Evolutionary conservation across 2,329 filamentous ascomycete genomes (phyloP), one percentile per base, ranked within the genome.

Genomic region (Daldinia eschscholtzii): DNA sequence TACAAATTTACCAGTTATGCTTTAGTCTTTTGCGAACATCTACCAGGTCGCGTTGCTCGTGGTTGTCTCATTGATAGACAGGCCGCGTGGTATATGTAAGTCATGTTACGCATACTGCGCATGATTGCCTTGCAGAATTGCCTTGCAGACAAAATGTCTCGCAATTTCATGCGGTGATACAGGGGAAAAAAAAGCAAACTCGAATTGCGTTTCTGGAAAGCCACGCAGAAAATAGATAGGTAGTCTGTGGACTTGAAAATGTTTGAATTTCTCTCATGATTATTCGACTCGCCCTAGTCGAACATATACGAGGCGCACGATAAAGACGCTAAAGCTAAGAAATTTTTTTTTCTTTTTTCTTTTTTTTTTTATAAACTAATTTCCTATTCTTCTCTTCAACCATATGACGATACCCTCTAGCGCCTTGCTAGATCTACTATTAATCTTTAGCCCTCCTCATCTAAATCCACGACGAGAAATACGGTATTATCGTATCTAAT

Each of bases 1-100:
- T 64, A 23, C 57, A 61, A 62, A 13, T 57, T 42, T 39, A n/a
- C 48, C 57, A 10, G 2, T 33, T 52, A 5, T 20, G 6, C 33
- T 35, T 35, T 35, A 35, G 33, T 9, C 7, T 26, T 26, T 46
- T 46, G 23, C 23, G 6, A n/a, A 1, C 13, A 6, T 28, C 2
- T 13, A 2, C 2, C 3, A 52, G 26, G 26, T 4, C 26, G 7
- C 46, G 46, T 50, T 33, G 15, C 20, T 7, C 12, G 10, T 46
- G 20, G 1, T 3, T 23, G 9, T 7, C 20, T 23, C 18, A 13
- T 23, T 10, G 10, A 28, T 10, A 7, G 44, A 20, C 23, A 48
- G 23, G 12, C 44, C 23, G 10, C 10, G 23, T 28, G 44, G 44
- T 48, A 42, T 42, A 20, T 4, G 41, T 42, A 20, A 20, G 41